These are phyloP conservation scores for Anthracocystis setariae DNA, from an alignment of 1,284 basidiomycete genomes.

Conservation along the genomic window DNA sequence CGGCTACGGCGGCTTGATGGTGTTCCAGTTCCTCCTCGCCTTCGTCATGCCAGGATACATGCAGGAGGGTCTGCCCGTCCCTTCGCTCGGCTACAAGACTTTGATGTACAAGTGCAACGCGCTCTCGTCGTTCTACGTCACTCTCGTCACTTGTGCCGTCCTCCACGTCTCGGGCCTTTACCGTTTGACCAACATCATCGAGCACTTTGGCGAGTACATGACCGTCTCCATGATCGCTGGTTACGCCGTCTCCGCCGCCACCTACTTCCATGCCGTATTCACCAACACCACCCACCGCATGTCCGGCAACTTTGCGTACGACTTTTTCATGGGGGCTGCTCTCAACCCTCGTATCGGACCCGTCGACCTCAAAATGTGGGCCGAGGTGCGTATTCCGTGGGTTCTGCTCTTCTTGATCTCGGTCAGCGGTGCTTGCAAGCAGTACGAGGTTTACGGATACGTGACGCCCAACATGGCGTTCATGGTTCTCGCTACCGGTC, in stretches of 20 bases:
- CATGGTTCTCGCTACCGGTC: conserved; percentile 93
- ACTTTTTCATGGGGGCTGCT: conserved; percentile 83
- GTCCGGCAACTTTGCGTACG: conserved; percentile 87
- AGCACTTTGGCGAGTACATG: conserved; percentile 97
- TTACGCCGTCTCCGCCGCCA: conserved; percentile 72
- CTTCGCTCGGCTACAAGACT: conserved; percentile 77
- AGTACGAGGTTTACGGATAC: conserved; percentile 85
- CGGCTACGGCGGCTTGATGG: conserved; percentile 83
- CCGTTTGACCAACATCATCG: conserved; percentile 92
- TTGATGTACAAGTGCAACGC: conserved; percentile 94
- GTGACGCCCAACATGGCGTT: conserved; percentile 96
- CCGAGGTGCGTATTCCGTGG: conserved; percentile 97
- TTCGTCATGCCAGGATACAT: conserved; percentile 88
- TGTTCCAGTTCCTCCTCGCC: conserved; percentile 89
- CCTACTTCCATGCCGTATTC: conserved; percentile 64
- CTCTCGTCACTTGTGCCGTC: conserved; percentile 78
- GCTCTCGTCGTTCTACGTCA: conserved; percentile 84
- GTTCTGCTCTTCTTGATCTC: conserved; percentile 92
- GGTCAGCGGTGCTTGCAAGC: conserved; percentile 91
- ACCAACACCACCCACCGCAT: conserved; percentile 73
- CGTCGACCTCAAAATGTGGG: conserved; percentile 98
- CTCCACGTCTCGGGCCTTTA: conserved; percentile 86
- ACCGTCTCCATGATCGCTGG: conserved; percentile 92
- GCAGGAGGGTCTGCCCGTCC: conserved; percentile 77
- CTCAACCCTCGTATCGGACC: conserved; percentile 93